phyloP scores from a whole-genome alignment of 176 grass and related monocot species.

The Puya raimondii region DNA sequence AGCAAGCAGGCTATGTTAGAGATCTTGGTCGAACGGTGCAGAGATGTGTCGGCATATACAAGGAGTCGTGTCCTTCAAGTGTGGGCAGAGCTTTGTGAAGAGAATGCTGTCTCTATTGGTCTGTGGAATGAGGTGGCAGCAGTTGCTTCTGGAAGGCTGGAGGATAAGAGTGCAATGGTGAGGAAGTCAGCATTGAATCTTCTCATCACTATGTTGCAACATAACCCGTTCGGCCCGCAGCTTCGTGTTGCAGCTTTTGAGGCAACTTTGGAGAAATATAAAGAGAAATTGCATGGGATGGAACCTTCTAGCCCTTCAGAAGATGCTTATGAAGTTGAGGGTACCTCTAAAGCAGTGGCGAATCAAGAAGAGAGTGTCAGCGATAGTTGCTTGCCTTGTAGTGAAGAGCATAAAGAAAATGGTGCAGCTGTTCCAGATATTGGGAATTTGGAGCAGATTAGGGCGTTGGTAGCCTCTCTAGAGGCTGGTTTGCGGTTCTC shows the following conservation, averaged over 20 bases:
- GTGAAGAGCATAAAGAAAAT: conserved; percentile 47
- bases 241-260: conserved; percentile 64
- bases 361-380: conserved; percentile 67
- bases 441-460: conserved; percentile 83
- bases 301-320: conserved; percentile 34
- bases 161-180: conserved; percentile 94
- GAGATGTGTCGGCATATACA: conserved; percentile 93
- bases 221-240: conserved; percentile 95
- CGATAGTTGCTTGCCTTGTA: conserved; percentile 73
- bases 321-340: conserved; percentile 21
- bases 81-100: conserved; percentile 89
- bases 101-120: conserved; percentile 85
- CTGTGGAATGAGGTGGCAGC: conserved; percentile 90
- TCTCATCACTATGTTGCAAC: conserved; percentile 83
- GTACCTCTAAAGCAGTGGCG: conserved; percentile 19
- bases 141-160: conserved; percentile 74
- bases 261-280: conserved; percentile 75
- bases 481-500: conserved; percentile 87
- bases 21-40: conserved; percentile 79
- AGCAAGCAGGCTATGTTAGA: conserved; percentile 92
- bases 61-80: conserved; percentile 94
- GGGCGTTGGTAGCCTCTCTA: conserved; percentile 91
- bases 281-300: conserved; percentile 69
- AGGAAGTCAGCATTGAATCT: conserved; percentile 89
- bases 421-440: conserved; percentile 53